Evolutionary conservation across 306 rosid species (phyloP), one percentile per base, ranked within the genome.

Genomic region (Cajanus cajan): DNA sequence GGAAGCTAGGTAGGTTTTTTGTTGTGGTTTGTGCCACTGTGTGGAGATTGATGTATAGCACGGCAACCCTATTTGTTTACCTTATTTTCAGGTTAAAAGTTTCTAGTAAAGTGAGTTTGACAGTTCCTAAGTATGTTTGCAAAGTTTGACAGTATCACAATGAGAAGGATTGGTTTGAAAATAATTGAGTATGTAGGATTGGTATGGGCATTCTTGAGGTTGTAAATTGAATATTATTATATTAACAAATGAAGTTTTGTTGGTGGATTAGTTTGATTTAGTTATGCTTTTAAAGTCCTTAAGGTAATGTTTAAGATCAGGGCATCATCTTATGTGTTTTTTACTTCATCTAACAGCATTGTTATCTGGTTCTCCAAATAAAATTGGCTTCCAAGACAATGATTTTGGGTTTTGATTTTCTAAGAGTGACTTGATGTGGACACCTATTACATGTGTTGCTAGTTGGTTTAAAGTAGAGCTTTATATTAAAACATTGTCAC

Each of bases 1-100:
- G 16, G 76, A 64, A 58, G 40, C 76, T 4, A 21, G 75, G 34
- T 71, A 52, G 70, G 5, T 28, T 31, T 61, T 63, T 63, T 55
- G 13, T 36, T 36, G 47, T 36, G 4, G 1, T 66, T 25, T 44
- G 31, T 76, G 68, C 61, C n/a, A 2, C 69, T n/a, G n/a, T 33
- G 16, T 39, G 4, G 19, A 58, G 68, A 10, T 37, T 50, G 51
- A n/a, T 54, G 70, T 21, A 76, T 41, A 69, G 13, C 48, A 19
- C 0, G 7, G 8, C 19, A 43, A 14, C 28, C 13, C 71, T 12
- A 5, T 52, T 39, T 21, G 2, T 65, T 10, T 48, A 43, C 31
- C 45, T 7, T 15, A 9, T 62, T 62, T 12, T 48, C 21, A 14
- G 50, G 52, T 19, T 34, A 19, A 21, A 43, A 74, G 21, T 44